Base-by-base conservation (phyloP, 2,329 filamentous ascomycete species). In the Xylariaceae sp. region DNA sequence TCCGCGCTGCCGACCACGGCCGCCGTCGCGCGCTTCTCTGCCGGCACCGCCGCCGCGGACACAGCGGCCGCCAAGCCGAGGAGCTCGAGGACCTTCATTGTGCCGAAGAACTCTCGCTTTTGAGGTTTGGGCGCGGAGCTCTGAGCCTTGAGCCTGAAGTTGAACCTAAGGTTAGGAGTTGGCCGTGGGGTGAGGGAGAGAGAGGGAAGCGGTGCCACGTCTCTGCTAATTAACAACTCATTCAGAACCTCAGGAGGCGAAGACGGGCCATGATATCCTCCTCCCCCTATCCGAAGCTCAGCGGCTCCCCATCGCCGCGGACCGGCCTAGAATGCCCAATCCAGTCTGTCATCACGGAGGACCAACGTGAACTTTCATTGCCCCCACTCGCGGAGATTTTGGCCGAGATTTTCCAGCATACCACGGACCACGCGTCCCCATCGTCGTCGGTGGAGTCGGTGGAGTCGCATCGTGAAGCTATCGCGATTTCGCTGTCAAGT, bases 21-120 rank as follows among this genome's bases (percentile, higher is more conserved):
- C 12, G n/a, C 24, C n/a, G n/a, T n/a, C 5, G 24, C 24, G 24
- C 24, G 24, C 24, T 26, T 26, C 40, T 65, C 56, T 12, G 63
- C 57, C n/a, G 57, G 49, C 18, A 63, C 59, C 24, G 56, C 51
- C n/a, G 41, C 44, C 11, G 47, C 56, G 6, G 32, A 36, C 36
- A 35, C 33, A 12, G 27, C 27, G 11, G 27, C 27, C 15, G 27
- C 27, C 5, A 29, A 6, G 27, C 5, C 15, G 27, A 29, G 6
- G 27, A 29, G 27, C 15, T 16, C 13, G 27, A 18, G 15, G 27
- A 6, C 15, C 27, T 29, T 15, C 27, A 29, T 29, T 8, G 6
- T 29, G 8, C 7, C 21, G 7, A 7, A 7, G 21, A n/a, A n/a
- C n/a, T n/a, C 12, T 22, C 7, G 12, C 12, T 7, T 12, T 12